A percentile compares a stretch with the other conserved stretches of the same genome.
Evolutionary conservation across 2,329 filamentous ascomycete genomes (phyloP).

Genomic region (Aspergillus hiratsukae): DNA sequence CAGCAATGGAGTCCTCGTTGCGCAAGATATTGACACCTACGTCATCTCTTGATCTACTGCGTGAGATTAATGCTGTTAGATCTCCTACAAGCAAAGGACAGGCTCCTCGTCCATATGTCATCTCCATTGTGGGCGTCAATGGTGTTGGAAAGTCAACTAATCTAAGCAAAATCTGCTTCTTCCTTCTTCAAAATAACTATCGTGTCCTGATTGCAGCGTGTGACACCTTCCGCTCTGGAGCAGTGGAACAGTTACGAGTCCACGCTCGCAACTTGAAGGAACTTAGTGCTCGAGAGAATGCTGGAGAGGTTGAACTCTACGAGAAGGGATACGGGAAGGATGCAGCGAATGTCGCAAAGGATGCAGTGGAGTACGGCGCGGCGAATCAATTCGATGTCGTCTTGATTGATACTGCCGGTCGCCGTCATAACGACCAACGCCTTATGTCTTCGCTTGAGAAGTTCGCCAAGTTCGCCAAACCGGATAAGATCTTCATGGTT

Average conservation of each 20-base stretch:
- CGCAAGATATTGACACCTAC: slow-evolving; percentile 95
- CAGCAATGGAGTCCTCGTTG: slow-evolving; percentile 86
- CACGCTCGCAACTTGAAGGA: slow-evolving; percentile 93
- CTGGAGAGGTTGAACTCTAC: slow-evolving; percentile 80
- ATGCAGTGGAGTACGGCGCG: slow-evolving; percentile 77
- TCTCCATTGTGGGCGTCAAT: slow-evolving; percentile 97
- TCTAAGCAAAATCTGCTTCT: slow-evolving; percentile 96
- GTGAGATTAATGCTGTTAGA: slow-evolving; percentile 80
- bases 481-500: slow-evolving; percentile 99
- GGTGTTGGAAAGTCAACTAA: slow-evolving; percentile 98
- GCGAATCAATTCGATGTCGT: slow-evolving; percentile 83
- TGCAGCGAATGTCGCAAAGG: slow-evolving; percentile 89
- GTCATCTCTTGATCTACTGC: slow-evolving; percentile 86
- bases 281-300: slow-evolving; percentile 74
- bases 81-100: slow-evolving; percentile 61
- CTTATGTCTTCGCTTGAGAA: slow-evolving; percentile 97
- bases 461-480: slow-evolving; percentile 91
- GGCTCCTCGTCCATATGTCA: slow-evolving; percentile 79
- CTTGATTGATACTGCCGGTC: slow-evolving; percentile 91
- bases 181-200: slow-evolving; percentile 95
- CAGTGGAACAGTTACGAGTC: slow-evolving; percentile 93
- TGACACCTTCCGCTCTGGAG: slow-evolving; percentile 94
- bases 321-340: slow-evolving; percentile 98
- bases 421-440: slow-evolving; percentile 89
- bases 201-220: slow-evolving; percentile 89